Percentiles rank a stretch among this genome's conserved stretches.
phyloP scores from a whole-genome alignment of 2,329 filamentous ascomycete species.

The Paraphaeosphaeria sporulosa region DNA sequence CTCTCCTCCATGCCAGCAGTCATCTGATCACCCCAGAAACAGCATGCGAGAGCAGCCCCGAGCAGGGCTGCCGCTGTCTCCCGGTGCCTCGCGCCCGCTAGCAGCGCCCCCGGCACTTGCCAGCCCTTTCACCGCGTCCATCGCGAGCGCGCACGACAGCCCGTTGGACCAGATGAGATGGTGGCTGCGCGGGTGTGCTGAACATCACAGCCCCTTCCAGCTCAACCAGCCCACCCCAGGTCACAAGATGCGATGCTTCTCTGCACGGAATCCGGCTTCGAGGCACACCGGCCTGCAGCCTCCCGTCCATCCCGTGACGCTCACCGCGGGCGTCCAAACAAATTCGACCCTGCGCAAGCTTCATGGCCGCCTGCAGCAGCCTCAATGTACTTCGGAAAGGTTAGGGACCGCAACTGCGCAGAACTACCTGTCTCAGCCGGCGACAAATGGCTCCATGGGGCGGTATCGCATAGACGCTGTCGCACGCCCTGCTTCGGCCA shows the following conservation, averaged over 20 bases:
- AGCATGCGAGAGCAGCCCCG: constrained; percentile 25
- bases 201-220: constrained; percentile 33
- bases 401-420: constrained; percentile 34
- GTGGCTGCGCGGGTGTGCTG: constrained; percentile 43
- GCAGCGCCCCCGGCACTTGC: constrained; percentile 33
- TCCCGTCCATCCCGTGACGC: constrained; percentile 45
- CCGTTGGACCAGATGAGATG: constrained; percentile 46
- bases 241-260: constrained; percentile 41
- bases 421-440: constrained; percentile 41
- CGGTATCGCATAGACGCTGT: constrained; percentile 27
- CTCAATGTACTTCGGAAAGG: constrained; percentile 39
- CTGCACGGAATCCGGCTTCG: constrained; percentile 42
- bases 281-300: constrained; percentile 45
- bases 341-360: constrained; percentile 30
- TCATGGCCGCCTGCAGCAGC: constrained; percentile 47
- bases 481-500: constrained; percentile 22
- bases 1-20: constrained; percentile 32
- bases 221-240: constrained; percentile 32
- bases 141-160: constrained; percentile 43
- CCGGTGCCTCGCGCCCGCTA: constrained; percentile 34
- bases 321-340: constrained; percentile 39
- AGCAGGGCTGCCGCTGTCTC: constrained; percentile 34
- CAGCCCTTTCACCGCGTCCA: constrained; percentile 38
- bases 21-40: constrained; percentile 42
- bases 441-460: constrained; percentile 27